Conservation (phyloP, 805 yeast species). For the Lachancea kluyveri region DNA sequence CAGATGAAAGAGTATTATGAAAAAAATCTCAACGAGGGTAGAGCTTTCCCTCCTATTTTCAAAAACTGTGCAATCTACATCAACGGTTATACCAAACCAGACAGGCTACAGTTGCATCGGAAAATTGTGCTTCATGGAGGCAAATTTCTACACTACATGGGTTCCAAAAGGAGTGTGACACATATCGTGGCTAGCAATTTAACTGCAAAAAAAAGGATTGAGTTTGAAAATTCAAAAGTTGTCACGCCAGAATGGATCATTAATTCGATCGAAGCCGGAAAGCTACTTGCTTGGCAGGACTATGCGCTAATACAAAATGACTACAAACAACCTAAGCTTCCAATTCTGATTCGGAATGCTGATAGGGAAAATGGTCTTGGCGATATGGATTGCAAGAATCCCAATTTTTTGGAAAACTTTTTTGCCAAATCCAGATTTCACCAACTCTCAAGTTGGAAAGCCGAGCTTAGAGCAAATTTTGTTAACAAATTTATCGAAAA, state of each 20-base stretch:
- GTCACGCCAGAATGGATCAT: constrained; percentile 80
- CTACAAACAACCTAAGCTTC: constrained; percentile 45
- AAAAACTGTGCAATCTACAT: constrained; percentile 62
- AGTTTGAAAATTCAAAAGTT: constrained; percentile 64
- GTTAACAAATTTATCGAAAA: constrained; percentile 39
- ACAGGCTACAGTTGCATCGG: constrained; percentile 65
- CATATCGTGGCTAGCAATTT: constrained; percentile 77
- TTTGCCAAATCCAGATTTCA: constrained; percentile 82
- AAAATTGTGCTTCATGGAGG: constrained; percentile 79
- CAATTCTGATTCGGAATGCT: constrained; percentile 2
- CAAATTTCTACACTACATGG: constrained; percentile 56
- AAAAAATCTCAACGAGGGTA: constrained; percentile 7
- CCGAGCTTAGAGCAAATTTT: constrained; percentile 60
- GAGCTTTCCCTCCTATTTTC: constrained; percentile 41
- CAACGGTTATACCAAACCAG: constrained; percentile 86
- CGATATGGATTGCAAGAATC: constrained; percentile 60
- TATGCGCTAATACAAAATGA: constrained; percentile 46
- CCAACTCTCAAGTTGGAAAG: constrained; percentile 83
- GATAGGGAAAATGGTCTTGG: constrained; percentile 1
- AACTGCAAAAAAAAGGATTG: constrained; percentile 67
- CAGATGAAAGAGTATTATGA: constrained; percentile 16
- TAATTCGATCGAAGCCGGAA: constrained; percentile 47
- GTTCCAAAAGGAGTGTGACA: constrained; percentile 68
- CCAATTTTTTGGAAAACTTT: constrained; percentile 63
- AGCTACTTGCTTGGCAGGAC: constrained; percentile 62